These are phyloP conservation scores for Leishmania amazonensis DNA, from an alignment of 208 protist genomes.

Conservation along the genomic window DNA sequence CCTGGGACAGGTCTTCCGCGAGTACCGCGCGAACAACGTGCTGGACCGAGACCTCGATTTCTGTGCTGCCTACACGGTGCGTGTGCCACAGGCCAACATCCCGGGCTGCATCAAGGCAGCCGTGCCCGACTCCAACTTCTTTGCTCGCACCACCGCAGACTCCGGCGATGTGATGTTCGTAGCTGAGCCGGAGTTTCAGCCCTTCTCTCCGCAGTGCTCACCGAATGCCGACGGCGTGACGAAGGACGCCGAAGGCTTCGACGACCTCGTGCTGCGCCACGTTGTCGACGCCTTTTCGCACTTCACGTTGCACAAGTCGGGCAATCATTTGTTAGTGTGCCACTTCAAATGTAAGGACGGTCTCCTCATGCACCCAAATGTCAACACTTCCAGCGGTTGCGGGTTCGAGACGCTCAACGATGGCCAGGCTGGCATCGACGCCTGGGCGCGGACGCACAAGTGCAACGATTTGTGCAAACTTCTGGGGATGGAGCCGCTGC, in stretches of 20 bases:
- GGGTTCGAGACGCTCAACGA: constrained; percentile 44
- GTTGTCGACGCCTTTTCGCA: constrained; percentile 69
- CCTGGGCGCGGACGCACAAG: constrained; percentile 32
- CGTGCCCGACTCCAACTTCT: constrained; percentile 21
- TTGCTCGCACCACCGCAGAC: constrained; percentile 26
- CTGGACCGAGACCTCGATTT: constrained; percentile 26
- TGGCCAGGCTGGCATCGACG: constrained; percentile 33
- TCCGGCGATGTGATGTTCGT: constrained; percentile 38
- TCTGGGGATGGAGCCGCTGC: constrained; percentile 24
- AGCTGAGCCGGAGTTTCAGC: constrained; percentile 27
- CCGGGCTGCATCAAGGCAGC: constrained; percentile 20
- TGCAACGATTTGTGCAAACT: constrained; percentile 33
- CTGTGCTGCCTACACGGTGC: constrained; percentile 26
- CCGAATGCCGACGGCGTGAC: not conserved
- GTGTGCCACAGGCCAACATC: constrained; percentile 21
- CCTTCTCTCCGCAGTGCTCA: constrained; percentile 6
- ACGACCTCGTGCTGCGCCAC: constrained; percentile 27
- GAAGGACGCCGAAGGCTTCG: constrained; percentile 27
- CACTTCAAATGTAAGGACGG: constrained; percentile 40
- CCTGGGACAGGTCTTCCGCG: constrained; percentile 30
- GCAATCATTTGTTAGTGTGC: constrained; percentile 33
- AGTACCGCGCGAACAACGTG: constrained; percentile 21
- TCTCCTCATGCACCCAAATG: constrained; percentile 42
- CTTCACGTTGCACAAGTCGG: constrained; percentile 41
- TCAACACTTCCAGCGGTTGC: constrained; percentile 35